Conservation (phyloP, 1,139 yeast genomes). For the Ogataea hybrid region DNA sequence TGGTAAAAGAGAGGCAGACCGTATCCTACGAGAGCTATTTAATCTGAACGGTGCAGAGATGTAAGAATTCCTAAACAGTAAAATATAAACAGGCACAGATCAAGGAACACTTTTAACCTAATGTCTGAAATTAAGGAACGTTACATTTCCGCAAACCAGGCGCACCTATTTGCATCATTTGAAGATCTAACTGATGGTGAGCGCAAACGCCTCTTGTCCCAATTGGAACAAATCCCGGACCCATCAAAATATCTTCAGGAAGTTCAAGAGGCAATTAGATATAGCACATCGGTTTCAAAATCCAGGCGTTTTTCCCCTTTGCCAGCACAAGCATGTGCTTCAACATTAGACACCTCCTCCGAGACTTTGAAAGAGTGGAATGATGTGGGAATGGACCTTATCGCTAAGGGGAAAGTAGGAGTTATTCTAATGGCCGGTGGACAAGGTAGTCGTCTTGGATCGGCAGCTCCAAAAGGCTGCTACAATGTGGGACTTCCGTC, state of each 20-base stretch:
- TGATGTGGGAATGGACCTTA: constrained; percentile 63
- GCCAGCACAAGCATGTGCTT: constrained; percentile 48
- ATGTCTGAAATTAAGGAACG: constrained; percentile 5
- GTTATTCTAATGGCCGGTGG: constrained; percentile 97
- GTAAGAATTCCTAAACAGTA: neutral
- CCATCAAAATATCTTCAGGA: constrained; percentile 43
- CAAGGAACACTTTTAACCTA: neutral
- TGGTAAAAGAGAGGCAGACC: constrained; percentile 46
- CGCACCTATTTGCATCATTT: constrained; percentile 40
- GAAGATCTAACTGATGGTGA: constrained; percentile 36
- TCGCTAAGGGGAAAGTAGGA: constrained; percentile 73
- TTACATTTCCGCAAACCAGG: constrained; percentile 29
- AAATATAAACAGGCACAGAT: constrained; percentile 4
- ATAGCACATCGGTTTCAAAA: constrained; percentile 34
- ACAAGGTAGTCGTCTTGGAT: constrained; percentile 94
- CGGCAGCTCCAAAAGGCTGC: constrained; percentile 90
- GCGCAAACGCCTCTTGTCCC: constrained; percentile 36
- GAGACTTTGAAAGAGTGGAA: constrained; percentile 48
- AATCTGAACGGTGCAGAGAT: constrained; percentile 1
- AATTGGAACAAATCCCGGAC: constrained; percentile 41
- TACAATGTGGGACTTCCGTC: constrained; percentile 86
- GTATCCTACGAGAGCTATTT: constrained; percentile 14
- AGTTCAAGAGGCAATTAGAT: constrained; percentile 48
- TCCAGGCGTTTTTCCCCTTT: constrained; percentile 47
- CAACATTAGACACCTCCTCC: constrained; percentile 42